Evolutionary conservation across 805 yeast species (phyloP).

Genomic region (Helenozyma rhizophorensis): DNA sequence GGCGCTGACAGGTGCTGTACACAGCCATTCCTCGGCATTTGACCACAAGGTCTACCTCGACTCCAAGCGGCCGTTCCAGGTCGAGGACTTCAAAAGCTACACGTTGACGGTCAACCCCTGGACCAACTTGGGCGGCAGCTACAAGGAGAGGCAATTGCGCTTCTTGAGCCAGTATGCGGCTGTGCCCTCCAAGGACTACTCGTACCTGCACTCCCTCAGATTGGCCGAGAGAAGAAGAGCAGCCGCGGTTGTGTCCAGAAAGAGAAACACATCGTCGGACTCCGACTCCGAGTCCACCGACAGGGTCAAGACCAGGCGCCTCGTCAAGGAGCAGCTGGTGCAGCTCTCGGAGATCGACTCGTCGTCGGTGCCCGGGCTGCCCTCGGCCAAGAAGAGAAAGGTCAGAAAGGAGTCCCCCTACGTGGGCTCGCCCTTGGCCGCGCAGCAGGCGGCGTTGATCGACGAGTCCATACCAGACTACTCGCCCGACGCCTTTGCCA

Average conservation of each 20-base stretch:
- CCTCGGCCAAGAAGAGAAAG: conserved; percentile 39
- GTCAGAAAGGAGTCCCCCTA: conserved; percentile 26
- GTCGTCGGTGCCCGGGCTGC: conserved; percentile 15
- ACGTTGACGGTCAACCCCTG: conserved; percentile 51
- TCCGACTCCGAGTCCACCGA: conserved; percentile 37
- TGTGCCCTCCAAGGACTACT: conserved; percentile 16
- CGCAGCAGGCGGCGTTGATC: conserved; percentile 45
- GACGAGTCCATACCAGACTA: conserved; percentile 77
- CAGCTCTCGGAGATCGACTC: conserved; percentile 4
- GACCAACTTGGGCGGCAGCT: conserved; percentile 40
- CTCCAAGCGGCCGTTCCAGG: conserved; percentile 37
- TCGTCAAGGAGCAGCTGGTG: conserved; percentile 33
- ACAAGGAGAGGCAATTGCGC: conserved; percentile 45
- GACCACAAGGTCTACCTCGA: conserved; percentile 16
- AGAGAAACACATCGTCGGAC: conserved; percentile 20
- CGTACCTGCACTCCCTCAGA: conserved; percentile 6
- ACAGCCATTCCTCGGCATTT: conserved; percentile 1
- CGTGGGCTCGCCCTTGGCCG: conserved; percentile 34
- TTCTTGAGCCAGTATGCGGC: conserved; percentile 50
- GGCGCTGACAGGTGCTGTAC: conserved; percentile 1
- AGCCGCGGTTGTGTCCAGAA: conserved; percentile 15
- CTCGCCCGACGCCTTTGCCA: conserved; percentile 58
- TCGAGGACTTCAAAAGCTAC: conserved; percentile 44
- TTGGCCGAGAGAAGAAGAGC: conserved; percentile 7
- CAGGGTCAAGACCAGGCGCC: conserved; percentile 58